These are phyloP conservation scores for Quercus berberidifolia DNA, from an alignment of 306 rosid genomes.

Conservation along the genomic window DNA sequence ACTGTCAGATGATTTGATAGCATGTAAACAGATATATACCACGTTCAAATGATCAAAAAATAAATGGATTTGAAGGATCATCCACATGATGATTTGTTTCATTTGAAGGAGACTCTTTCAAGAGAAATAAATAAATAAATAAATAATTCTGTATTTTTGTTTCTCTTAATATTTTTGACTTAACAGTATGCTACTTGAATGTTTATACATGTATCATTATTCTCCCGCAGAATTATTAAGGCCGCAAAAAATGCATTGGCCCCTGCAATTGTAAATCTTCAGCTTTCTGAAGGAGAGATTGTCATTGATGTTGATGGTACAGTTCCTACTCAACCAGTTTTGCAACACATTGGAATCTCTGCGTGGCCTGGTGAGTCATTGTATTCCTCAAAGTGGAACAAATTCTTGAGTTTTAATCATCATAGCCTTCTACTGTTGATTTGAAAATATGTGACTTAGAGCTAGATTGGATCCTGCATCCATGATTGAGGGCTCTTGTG, in stretches of 20 bases:
- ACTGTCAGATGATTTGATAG: not conserved
- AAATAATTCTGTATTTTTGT: not conserved
- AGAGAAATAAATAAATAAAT: not conserved
- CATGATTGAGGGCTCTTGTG: conserved; percentile 6
- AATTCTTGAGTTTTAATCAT: not conserved
- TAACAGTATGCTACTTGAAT: not conserved
- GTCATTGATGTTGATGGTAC: conserved; percentile 86
- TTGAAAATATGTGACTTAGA: not conserved
- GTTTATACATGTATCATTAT: conserved; percentile 13
- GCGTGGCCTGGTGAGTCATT: conserved; percentile 87
- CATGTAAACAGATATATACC: not conserved
- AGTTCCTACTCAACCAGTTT: conserved; percentile 88
- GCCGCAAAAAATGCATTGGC: conserved; percentile 49
- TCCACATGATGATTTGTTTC: not conserved
- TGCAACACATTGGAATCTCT: conserved; percentile 85
- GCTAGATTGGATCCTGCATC: conserved; percentile 4
- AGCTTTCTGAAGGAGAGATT: conserved; percentile 72
- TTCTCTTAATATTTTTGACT: not conserved
- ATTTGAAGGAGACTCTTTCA: not conserved
- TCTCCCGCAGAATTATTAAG: conserved; percentile 60
- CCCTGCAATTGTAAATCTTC: conserved; percentile 57
- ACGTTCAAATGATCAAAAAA: not conserved
- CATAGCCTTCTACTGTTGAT: not conserved
- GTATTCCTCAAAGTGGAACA: conserved; percentile 2
- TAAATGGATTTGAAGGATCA: not conserved